A percentile compares a stretch with the other conserved stretches of the same genome.
phyloP scores from a whole-genome alignment of 2,329 filamentous ascomycete genomes.

The Trichoderma sp. region DNA sequence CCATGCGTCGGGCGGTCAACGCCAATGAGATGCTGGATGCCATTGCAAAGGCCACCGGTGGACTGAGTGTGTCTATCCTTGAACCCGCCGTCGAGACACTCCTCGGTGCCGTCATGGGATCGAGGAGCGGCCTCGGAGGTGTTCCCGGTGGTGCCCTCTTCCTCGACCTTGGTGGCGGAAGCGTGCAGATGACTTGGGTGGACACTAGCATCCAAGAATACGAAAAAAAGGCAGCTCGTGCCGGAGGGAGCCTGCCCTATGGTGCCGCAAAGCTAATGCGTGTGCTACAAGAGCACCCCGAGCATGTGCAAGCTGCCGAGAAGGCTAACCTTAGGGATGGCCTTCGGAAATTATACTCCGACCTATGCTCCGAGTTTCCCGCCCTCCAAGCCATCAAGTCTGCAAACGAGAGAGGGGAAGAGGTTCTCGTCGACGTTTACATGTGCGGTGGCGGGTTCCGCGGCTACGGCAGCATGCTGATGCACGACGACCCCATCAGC shows the following conservation, averaged over 20 bases:
- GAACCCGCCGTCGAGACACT: slow-evolving; percentile 77
- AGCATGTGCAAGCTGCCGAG: slow-evolving; percentile 44
- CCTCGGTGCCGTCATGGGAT: slow-evolving; percentile 74
- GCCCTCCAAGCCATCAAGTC: slow-evolving; percentile 42
- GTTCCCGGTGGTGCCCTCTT: slow-evolving; percentile 67
- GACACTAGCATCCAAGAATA: slow-evolving; percentile 48
- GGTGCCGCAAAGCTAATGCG: slow-evolving; percentile 57
- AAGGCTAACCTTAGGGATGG: slow-evolving; percentile 53
- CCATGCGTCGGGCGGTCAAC: slow-evolving; percentile 78
- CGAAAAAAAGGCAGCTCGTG: slow-evolving; percentile 50
- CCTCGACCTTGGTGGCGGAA: slow-evolving; percentile 79
- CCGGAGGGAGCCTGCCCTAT: slow-evolving; percentile 58
- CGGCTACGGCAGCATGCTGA: slow-evolving; percentile 85
- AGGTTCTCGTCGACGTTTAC: slow-evolving; percentile 64
- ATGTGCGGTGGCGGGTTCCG: slow-evolving; percentile 88
- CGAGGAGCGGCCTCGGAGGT: slow-evolving; percentile 67
- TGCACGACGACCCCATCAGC: slow-evolving; percentile 68
- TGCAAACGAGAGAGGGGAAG: slow-evolving; percentile 33
- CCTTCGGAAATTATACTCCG: slow-evolving; percentile 58
- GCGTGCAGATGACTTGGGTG: slow-evolving; percentile 63
- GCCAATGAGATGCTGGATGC: slow-evolving; percentile 61
- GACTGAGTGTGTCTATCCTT: slow-evolving; percentile 68
- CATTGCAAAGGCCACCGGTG: slow-evolving; percentile 59
- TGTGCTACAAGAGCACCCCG: slow-evolving; percentile 43
- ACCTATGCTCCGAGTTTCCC: slow-evolving; percentile 48